These are phyloP conservation scores for Nidula microcarpa DNA, from an alignment of 768 basidiomycete genomes.

Conservation along the genomic window DNA sequence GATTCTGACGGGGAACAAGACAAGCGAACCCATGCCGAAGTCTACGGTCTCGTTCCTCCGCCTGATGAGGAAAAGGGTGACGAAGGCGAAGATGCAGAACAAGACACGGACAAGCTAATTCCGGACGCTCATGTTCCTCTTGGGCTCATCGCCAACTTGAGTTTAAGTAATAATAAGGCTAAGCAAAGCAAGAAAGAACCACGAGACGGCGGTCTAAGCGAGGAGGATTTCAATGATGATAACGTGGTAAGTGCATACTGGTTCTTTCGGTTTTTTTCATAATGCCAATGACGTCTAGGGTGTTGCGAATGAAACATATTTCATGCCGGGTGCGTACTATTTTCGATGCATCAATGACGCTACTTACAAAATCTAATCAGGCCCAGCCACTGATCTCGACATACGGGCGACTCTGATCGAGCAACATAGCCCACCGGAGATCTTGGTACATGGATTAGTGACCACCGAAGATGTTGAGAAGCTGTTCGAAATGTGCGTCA, in stretches of 20 bases:
- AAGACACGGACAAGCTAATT: slow-evolving; percentile 45
- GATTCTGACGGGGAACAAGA: slow-evolving; percentile 42
- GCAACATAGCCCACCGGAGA: slow-evolving; percentile 77
- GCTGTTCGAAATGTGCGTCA: slow-evolving; percentile 76
- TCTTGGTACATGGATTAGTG: slow-evolving; percentile 76
- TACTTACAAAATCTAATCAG: slow-evolving; percentile 23
- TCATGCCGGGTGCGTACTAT: slow-evolving; percentile 60
- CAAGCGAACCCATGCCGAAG: slow-evolving; percentile 15
- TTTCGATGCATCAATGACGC: neutral
- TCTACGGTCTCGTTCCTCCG: slow-evolving; percentile 9
- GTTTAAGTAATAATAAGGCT: slow-evolving; percentile 52
- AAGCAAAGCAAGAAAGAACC: slow-evolving; percentile 33
- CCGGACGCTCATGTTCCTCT: slow-evolving; percentile 75
- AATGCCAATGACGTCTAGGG: slow-evolving; percentile 41
- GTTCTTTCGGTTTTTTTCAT: neutral
- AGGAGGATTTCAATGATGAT: slow-evolving; percentile 55
- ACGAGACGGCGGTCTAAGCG: slow-evolving; percentile 29
- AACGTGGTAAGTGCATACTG: slow-evolving; percentile 48
- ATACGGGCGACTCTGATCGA: slow-evolving; percentile 73
- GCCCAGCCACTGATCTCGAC: slow-evolving; percentile 68
- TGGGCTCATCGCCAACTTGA: slow-evolving; percentile 70
- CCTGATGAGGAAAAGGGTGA: slow-evolving; percentile 26
- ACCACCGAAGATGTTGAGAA: slow-evolving; percentile 76
- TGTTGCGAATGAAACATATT: slow-evolving; percentile 77
- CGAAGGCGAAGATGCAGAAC: slow-evolving; percentile 27